phyloP scores from a whole-genome alignment of 73 alveolate genomes.

The Symbiodinium natans region DNA sequence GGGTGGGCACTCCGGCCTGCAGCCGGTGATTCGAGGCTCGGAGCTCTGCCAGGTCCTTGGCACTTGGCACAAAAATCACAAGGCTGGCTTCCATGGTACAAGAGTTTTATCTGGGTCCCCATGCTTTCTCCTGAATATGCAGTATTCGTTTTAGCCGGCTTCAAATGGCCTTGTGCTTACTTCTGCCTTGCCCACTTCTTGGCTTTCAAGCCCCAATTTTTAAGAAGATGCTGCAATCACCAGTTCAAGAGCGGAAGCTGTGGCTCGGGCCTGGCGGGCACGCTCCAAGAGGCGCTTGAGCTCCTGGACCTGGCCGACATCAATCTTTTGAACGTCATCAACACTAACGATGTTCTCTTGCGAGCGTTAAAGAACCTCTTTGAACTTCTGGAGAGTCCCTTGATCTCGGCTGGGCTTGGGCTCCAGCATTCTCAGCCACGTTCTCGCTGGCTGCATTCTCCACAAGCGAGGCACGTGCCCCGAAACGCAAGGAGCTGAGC shows the following conservation, averaged over 20 bases:
- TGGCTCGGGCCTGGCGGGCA: slow-evolving; percentile 41
- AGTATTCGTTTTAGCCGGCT: too few relatives aligned
- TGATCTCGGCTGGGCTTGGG: background rate
- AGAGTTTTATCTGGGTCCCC: too few relatives aligned
- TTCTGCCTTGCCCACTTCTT: too few relatives aligned
- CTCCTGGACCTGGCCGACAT: slow-evolving; percentile 2
- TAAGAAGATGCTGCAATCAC: too few relatives aligned
- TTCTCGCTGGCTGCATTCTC: slow-evolving; percentile 51
- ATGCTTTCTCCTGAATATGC: too few relatives aligned
- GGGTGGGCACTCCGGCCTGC: slow-evolving; percentile 50
- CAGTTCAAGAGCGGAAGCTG: too few relatives aligned
- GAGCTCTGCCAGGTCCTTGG: slow-evolving; percentile 40
- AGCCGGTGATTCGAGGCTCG: slow-evolving; percentile 46
- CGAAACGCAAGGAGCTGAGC: slow-evolving; percentile 76
- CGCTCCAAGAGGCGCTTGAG: slow-evolving; percentile 37
- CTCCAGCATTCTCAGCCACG: slow-evolving; percentile 61
- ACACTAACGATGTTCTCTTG: background rate
- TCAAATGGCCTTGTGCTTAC: too few relatives aligned
- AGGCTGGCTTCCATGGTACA: background rate
- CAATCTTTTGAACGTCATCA: background rate
- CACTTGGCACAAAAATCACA: background rate
- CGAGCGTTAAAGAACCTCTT: background rate
- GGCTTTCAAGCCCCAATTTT: too few relatives aligned
- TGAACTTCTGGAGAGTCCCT: background rate
- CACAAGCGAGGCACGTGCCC: slow-evolving; percentile 76